Evolutionary conservation across 805 yeast species (phyloP), one percentile per base, ranked within the genome.

Genomic region (Brettanomyces nanus): DNA sequence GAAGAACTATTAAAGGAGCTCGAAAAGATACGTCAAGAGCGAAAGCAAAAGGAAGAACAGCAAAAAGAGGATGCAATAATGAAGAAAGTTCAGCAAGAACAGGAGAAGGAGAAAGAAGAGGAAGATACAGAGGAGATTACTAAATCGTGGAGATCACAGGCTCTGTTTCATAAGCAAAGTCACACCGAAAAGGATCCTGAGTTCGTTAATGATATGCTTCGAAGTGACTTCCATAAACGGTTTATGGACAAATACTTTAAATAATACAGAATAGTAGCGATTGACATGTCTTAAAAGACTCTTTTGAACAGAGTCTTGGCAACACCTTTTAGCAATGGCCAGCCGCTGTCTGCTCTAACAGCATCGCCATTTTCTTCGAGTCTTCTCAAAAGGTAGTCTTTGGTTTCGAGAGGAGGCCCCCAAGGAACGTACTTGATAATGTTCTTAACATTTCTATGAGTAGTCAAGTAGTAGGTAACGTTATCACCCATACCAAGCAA

Each of bases 351-450:
- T 39, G 71, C 70, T 66, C 90, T 79, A 5, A 85, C 94, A 7
- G 95, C 95, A 61, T 89, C 96, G 19, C 96, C 96, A 56, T 89
- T 89, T 65, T 89, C 97, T 65, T 89, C 96, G 45, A 89, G 68
- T 64, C 97, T 76, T 68, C 97, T 79, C 45, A 80, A 66, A 44
- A 89, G 64, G 56, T 89, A 89, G 49, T 85, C 95, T 65, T 85
- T 86, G 41, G 96, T 87, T 63, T 90, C 97, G 48, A 76, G 63
- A 39, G 95, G 94, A 25, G 97, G 97, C 7, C 97, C 97, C 97
- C 97, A 89, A 14, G 97, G 95, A 45, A 89, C 96, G 57, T 90
- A 89, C 64, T 90, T 90, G 63, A 90, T 80, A 38, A 89, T 80
- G 53, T 85, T 85, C 44, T 71, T 75, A 32, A 75, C 83, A 32